phyloP scores from a whole-genome alignment of 2,329 filamentous ascomycete genomes.

The Neocucurbitaria cava region DNA sequence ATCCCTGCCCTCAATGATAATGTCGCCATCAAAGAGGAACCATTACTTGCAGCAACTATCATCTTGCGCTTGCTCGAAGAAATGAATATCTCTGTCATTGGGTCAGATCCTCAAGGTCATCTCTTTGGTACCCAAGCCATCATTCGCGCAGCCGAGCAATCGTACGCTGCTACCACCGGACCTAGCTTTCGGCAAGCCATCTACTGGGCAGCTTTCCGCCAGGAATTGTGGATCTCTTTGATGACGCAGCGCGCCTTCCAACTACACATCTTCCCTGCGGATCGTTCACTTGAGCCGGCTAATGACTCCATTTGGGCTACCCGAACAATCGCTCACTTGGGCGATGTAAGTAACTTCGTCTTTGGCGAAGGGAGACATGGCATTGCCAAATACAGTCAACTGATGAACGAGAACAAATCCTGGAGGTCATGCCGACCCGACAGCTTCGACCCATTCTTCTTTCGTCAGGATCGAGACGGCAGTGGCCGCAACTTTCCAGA shows the following conservation, averaged over 20 bases:
- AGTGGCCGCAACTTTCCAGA: slow-evolving; percentile 45
- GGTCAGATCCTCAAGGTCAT: slow-evolving; percentile 48
- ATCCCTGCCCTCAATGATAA: slow-evolving; percentile 51
- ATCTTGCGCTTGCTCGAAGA: slow-evolving; percentile 52
- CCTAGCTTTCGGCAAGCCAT: slow-evolving; percentile 45
- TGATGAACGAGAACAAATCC: slow-evolving; percentile 44
- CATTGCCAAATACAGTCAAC: slow-evolving; percentile 34
- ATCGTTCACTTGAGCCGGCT: slow-evolving; percentile 49
- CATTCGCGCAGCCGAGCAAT: slow-evolving; percentile 43
- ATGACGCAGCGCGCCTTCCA: slow-evolving; percentile 48
- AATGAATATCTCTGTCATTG: slow-evolving; percentile 50
- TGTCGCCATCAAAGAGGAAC: slow-evolving; percentile 50
- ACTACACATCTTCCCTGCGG: slow-evolving; percentile 46
- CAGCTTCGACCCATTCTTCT: slow-evolving; percentile 47
- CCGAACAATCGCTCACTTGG: slow-evolving; percentile 49
- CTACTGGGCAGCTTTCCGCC: slow-evolving; percentile 48
- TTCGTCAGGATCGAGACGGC: slow-evolving; percentile 39
- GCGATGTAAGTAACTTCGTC: slow-evolving; percentile 46
- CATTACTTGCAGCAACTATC: slow-evolving; percentile 51
- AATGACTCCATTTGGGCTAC: slow-evolving; percentile 53
- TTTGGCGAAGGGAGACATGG: slow-evolving; percentile 45
- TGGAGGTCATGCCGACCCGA: slow-evolving; percentile 42
- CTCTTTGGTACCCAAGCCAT: slow-evolving; percentile 49
- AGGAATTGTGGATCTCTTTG: slow-evolving; percentile 48
- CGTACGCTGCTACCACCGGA: slow-evolving; percentile 39